Evolutionary conservation across 495 filamentous ascomycete genomes (phyloP), one percentile per base, ranked within the genome.

Genomic region (Penicillium lividum): DNA sequence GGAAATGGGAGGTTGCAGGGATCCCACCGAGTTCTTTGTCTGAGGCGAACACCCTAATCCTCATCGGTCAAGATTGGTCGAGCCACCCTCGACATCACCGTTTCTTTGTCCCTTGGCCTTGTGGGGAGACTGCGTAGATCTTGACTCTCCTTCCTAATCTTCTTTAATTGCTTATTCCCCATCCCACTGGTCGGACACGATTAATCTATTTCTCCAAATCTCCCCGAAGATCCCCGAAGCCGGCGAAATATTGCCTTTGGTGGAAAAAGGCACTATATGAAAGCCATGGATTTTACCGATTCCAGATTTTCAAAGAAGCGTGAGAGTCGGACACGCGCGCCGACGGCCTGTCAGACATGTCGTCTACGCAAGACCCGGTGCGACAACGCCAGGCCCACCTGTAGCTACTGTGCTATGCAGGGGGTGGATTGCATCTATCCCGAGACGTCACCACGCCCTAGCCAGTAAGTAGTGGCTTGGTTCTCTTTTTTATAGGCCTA

Each of bases 291-390:
- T 4, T 54, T 58, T 30, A 27, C 36, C 52, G 51, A 64, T 16
- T 40, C 51, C 7, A 64, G 49, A 53, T 31, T 61, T 18, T 4
- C 31, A 43, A 67, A 49, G 56, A 70, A 64, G 56, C 65, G 67
- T 31, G 67, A 70, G 30, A 65, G 59, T 51, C 67, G 67, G 10
- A 70, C 65, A 50, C 65, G 67, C 44, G 67, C 67, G 18, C 65
- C 65, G 30, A 70, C 67, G 45, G 67, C 67, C 31, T 70, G 67
- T 58, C 65, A 70, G 51, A 68, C 62, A 30, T 70, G 67, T 46
- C 65, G 67, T 34, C 34, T 66, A 38, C 67, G 67, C 40, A 70
- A 70, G 56, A 70, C 67, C 38, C 67, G 67, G 58, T 70, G 67
- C 47, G 65, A 70, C 60, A 70, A 70, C 64, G 16, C 38, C 11